These are phyloP conservation scores for Chaetomiaceae sp. DNA, from an alignment of 2,329 filamentous ascomycete genomes.

Conservation along the genomic window DNA sequence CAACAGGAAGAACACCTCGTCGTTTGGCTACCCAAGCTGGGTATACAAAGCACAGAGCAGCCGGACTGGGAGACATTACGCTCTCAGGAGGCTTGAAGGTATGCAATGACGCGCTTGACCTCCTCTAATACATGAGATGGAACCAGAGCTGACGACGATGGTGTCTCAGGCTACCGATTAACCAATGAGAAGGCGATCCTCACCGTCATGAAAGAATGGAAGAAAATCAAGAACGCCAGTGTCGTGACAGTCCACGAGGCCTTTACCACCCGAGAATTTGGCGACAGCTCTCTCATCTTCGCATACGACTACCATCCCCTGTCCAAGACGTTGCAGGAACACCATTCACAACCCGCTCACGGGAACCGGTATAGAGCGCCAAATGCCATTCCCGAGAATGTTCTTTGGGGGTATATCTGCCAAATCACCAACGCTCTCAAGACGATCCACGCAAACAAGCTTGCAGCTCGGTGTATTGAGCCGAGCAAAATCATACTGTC, in stretches of 20 bases:
- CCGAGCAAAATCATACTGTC: constrained; percentile 86
- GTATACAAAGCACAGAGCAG: constrained; percentile 89
- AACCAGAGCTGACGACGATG: too few species aligned
- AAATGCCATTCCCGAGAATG: constrained; percentile 57
- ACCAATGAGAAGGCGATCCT: constrained; percentile 87
- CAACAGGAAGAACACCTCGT: constrained; percentile 68
- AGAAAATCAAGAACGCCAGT: constrained; percentile 72
- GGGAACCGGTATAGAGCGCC: constrained; percentile 38
- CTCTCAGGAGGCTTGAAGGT: constrained; percentile 79
- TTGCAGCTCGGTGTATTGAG: constrained; percentile 83
- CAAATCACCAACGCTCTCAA: constrained; percentile 87
- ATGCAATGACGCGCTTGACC: too few species aligned
- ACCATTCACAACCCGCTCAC: constrained; percentile 56
- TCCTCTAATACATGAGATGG: too few species aligned
- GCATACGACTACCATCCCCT: constrained; percentile 91
- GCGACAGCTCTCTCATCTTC: constrained; percentile 90
- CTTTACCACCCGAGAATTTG: constrained; percentile 89
- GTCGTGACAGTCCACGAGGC: constrained; percentile 86
- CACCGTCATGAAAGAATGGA: constrained; percentile 77
- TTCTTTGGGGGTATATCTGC: constrained; percentile 87
- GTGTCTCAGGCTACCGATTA: constrained; percentile 60
- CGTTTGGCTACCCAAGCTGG: constrained; percentile 89
- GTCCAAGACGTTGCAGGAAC: constrained; percentile 82
- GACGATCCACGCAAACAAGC: constrained; percentile 71
- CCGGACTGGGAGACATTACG: constrained; percentile 86